These are phyloP conservation scores for Talaromyces nanjingensis DNA, from an alignment of 495 filamentous ascomycete species.

Conservation along the genomic window DNA sequence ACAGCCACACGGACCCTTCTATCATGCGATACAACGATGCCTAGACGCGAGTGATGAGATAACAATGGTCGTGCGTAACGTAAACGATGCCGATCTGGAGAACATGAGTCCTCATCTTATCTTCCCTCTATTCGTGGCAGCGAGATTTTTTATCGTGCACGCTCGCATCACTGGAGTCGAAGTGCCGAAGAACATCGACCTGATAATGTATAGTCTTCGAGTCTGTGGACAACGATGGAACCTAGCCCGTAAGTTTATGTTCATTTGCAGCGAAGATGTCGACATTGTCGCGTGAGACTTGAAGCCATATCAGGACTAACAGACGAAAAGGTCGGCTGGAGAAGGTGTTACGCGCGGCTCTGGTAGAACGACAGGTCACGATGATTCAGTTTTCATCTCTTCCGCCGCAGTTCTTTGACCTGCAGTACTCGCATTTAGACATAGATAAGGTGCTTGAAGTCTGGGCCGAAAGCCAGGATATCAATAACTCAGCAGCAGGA, in stretches of 20 bases:
- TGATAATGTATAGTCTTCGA: no score
- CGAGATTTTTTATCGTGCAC: conserved; percentile 17
- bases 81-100: conserved; percentile 20
- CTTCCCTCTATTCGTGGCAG: conserved; percentile 21
- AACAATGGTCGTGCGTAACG: conserved; percentile 15
- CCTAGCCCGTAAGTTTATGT: no score
- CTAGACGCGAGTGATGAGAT: conserved; percentile 24
- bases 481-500: neutral
- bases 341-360: neutral
- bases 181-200: no score
- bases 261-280: no score
- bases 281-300: neutral
- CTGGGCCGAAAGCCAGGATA: conserved; percentile 1
- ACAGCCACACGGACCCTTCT: conserved; percentile 15
- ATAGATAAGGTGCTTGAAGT: conserved; percentile 3
- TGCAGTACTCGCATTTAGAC: conserved; percentile 9
- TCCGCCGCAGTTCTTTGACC: conserved; percentile 9
- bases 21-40: conserved; percentile 23
- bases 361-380: neutral
- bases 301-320: neutral
- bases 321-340: neutral
- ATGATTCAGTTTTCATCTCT: conserved; percentile 4
- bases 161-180: no score
- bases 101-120: conserved; percentile 25
- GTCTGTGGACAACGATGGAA: no score